Percentiles rank a stretch among this genome's conserved stretches.
Evolutionary conservation across 2,329 filamentous ascomycete species (phyloP).

Genomic region (Arachnomyces sp.): DNA sequence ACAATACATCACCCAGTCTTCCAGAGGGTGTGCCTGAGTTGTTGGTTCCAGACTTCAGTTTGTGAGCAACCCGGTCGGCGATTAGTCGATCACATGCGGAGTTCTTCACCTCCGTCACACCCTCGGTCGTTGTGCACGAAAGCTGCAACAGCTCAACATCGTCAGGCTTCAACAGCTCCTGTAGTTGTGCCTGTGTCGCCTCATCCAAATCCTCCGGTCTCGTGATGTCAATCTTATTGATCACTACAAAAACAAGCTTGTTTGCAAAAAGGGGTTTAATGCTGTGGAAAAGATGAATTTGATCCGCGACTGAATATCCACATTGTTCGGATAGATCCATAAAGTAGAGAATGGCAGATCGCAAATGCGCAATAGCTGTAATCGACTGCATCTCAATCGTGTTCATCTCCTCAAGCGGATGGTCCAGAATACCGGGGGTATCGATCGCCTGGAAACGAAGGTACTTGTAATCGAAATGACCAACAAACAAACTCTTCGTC

Average conservation of each 20-base stretch:
- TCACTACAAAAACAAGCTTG: slow-evolving; percentile 91
- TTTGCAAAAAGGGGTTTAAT: slow-evolving; percentile 96
- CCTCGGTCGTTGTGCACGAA: slow-evolving; percentile 91
- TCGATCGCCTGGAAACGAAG: slow-evolving; percentile 87
- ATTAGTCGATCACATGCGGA: slow-evolving; percentile 87
- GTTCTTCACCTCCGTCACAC: slow-evolving; percentile 91
- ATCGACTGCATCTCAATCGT: slow-evolving; percentile 99
- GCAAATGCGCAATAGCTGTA: slow-evolving; percentile 91
- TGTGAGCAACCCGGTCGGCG: slow-evolving; percentile 87
- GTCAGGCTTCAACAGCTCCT: slow-evolving; percentile 72
- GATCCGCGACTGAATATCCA: slow-evolving; percentile 84
- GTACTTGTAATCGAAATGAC: slow-evolving; percentile 97
- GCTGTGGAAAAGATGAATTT: slow-evolving; percentile 91
- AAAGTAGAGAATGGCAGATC: slow-evolving; percentile 93
- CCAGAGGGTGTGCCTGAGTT: slow-evolving; percentile 68
- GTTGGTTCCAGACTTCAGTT: slow-evolving; percentile 82
- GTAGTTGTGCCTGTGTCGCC: slow-evolving; percentile 68
- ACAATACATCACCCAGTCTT: slow-evolving; percentile 81
- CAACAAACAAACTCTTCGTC: slow-evolving; percentile 93
- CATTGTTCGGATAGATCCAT: slow-evolving; percentile 98
- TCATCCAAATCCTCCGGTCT: slow-evolving; percentile 78
- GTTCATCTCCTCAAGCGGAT: slow-evolving; percentile 98
- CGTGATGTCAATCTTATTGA: slow-evolving; percentile 97
- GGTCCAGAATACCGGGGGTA: slow-evolving; percentile 95
- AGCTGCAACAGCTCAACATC: slow-evolving; percentile 90